Base-by-base conservation (phyloP, 2,329 filamentous ascomycete genomes). In the Fusarium sp. region DNA sequence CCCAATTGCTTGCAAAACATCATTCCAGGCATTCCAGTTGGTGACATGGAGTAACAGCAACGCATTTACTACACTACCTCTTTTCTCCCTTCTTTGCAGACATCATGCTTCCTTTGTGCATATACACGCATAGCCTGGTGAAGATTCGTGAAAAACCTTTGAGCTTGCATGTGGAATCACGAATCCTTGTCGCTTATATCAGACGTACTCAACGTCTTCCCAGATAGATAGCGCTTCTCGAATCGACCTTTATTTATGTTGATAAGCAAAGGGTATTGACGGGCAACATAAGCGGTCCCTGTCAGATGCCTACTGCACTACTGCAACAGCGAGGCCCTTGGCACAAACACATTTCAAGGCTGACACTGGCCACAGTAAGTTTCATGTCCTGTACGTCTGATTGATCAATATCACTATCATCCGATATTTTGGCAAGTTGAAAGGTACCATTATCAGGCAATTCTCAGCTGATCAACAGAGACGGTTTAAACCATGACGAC, bases 281-380 rank as follows among this genome's bases (percentile, higher is more conserved):
- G 13, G 18, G 33, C 7, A 39, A 18, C 7, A 87, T 77, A 45
- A 87, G 84, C 17, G 81, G 77, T 17, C 83, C 79, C 58, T 80
- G 78, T 43, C 84, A 77, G 33, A 35, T 35, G 51, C 86, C 83
- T 13, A 89, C 85, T 3, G 84, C 87, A 27, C 83, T 13, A 89
- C 85, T 3, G 84, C 87, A 27, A 85, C 82, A 46, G 88, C 80
- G 74, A 90, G 90, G 49, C 87, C 87, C 73, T 86, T 88, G 20
- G 83, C 87, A 31, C 29, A 35, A n/a, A 17, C 33, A n/a, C 33
- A 35, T n/a, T 35, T 35, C 33, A 35, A n/a, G 17, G 18, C 20
- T 25, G 49, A 45, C 42, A 33, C 33, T 21, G 27, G 33, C 37
- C 17, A 35, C 33, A n/a, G 6, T 17, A 9, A 10, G 15, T 35